phyloP scores from a whole-genome alignment of 2,329 filamentous ascomycete species.

The Ophidiomyces ophidiicola region DNA sequence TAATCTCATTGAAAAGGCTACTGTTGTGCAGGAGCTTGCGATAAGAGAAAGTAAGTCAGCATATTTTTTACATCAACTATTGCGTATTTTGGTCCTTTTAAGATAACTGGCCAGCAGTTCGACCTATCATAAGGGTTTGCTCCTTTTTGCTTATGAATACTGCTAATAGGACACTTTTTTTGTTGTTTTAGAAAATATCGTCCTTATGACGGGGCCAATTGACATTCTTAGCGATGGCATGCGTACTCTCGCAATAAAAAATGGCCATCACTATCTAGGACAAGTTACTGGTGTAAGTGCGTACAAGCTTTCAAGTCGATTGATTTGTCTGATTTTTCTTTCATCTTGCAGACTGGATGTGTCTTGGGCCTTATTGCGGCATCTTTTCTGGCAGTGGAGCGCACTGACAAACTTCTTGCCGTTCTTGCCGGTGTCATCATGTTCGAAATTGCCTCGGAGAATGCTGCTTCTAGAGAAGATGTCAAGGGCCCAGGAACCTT shows the following conservation, averaged over 20 bases:
- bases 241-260: constrained; percentile 54
- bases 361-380: constrained; percentile 72
- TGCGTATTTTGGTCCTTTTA: neutral
- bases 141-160: neutral
- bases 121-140: too few relatives aligned
- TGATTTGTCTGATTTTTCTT: neutral
- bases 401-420: constrained; percentile 56
- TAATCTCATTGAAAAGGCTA: constrained; percentile 43
- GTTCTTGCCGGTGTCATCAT: constrained; percentile 60
- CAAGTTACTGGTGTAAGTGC: constrained; percentile 34
- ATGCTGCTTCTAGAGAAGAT: constrained; percentile 44
- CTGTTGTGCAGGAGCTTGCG: constrained; percentile 55
- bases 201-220: constrained; percentile 68
- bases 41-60: constrained; percentile 43
- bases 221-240: constrained; percentile 69
- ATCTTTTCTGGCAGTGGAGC: constrained; percentile 55
- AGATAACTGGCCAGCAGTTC: neutral
- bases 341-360: constrained; percentile 54
- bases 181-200: constrained; percentile 47
- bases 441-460: constrained; percentile 67
- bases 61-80: neutral
- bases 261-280: constrained; percentile 55
- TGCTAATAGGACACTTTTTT: neutral
- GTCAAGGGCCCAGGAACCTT: constrained; percentile 77
- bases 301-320: neutral